Evolutionary conservation across 23 red algal species (phyloP).

Genomic region (Porphyridium purpureum): DNA sequence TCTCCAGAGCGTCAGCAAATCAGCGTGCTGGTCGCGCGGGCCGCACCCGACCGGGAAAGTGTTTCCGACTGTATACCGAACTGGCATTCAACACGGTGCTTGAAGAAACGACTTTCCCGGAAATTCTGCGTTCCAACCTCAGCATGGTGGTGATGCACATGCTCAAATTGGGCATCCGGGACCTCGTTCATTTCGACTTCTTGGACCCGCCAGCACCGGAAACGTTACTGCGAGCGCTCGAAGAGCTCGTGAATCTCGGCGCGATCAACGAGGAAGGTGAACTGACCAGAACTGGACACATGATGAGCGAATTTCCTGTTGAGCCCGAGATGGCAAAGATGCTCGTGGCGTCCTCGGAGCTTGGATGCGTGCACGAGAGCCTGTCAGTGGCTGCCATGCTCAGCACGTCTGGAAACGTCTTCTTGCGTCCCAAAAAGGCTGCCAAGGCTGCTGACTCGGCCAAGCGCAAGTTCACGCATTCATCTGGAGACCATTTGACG

Average conservation of each 20-base stretch:
- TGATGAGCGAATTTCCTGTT: slow-evolving; percentile 73
- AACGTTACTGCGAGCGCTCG: slow-evolving; percentile 85
- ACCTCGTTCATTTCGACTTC: slow-evolving; percentile 98
- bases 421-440: slow-evolving; percentile 21
- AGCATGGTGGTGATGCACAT: slow-evolving; percentile 82
- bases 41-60: slow-evolving; percentile 73
- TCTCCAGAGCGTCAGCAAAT: slow-evolving; percentile 52
- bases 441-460: slow-evolving; percentile 20
- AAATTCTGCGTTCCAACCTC: slow-evolving; percentile 90
- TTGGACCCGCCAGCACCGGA: slow-evolving; percentile 97
- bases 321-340: slow-evolving; percentile 44
- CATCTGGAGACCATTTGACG: slow-evolving; percentile 67
- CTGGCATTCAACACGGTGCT: slow-evolving; percentile 59
- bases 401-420: slow-evolving; percentile 53
- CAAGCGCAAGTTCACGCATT: slow-evolving; percentile 18
- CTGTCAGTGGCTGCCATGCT: slow-evolving; percentile 93
- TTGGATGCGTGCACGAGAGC: slow-evolving; percentile 49
- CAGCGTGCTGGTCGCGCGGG: slow-evolving; percentile 90
- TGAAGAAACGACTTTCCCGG: slow-evolving; percentile 44
- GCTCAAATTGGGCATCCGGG: slow-evolving; percentile 53
- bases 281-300: slow-evolving; percentile 51
- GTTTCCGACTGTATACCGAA: slow-evolving; percentile 93
- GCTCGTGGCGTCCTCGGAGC: slow-evolving; percentile 49
- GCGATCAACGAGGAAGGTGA: slow-evolving; percentile 77
- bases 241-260: slow-evolving; percentile 67